Base-by-base conservation (phyloP, 768 basidiomycete species). In the Russula lepida region DNA sequence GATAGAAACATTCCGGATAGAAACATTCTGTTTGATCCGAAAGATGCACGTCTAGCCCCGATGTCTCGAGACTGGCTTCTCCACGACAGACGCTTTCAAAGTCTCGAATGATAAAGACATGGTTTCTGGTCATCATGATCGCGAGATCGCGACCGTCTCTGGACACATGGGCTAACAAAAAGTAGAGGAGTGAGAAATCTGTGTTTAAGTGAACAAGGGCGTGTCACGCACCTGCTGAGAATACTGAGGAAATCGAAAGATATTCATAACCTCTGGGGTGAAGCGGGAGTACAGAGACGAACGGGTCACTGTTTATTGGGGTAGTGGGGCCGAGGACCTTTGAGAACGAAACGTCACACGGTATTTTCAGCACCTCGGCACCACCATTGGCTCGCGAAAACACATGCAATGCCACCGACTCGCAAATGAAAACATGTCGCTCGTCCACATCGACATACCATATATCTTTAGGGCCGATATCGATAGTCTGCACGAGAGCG, bases 401-500 rank as follows among this genome's bases (percentile, higher is more conserved):
- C 9, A 85, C 74, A 8, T 83, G 77, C 41, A 90, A 67, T 11
- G 74, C 70, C 21, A 67, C 64, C 1, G 68, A 67, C 5, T 81
- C 81, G 52, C 84, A 86, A 28, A 91, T 70, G 66, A 90, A 83
- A 0, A 82, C 79, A 67, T 86, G 80, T 9, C 73, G 71, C 47
- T 75, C 73, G 56, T 78, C 79, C 58, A 90, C 71, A 65, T 91
- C 89, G 35, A 89, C 86, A 63, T 89, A 89, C 54, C 75, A 74
- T 7, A 54, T 8, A 0, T 46, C 6, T 5, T 51, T 55, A 60
- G 81, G 77, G 3, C 76, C 75, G 30, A 75, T 70, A 4, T 73
- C 62, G 35, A 88, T 75, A 6, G 75, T 77, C 68, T 84, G 79
- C 1, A 81, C 68, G 13, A 83, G 65, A 23, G 71, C 64, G 0